Percentiles rank a stretch among this genome's conserved stretches.
These are phyloP conservation scores for Cercospora janseana DNA, from an alignment of 2,329 filamentous ascomycete species.

Conservation along the genomic window DNA sequence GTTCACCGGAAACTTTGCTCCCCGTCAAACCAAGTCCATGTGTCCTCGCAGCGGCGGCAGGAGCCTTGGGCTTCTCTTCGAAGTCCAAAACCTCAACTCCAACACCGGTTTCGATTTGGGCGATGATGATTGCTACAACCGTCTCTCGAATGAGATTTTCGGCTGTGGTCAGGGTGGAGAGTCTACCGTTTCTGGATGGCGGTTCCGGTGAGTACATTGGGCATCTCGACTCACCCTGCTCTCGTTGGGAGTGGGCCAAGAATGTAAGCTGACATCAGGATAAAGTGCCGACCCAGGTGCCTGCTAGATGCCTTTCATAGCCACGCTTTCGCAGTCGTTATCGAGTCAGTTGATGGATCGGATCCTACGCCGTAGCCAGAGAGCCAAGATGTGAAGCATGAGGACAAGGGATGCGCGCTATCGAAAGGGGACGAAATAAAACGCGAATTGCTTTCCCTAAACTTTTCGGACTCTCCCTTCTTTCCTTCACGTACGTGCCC, in stretches of 20 bases:
- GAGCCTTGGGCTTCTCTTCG: conserved; percentile 14
- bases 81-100: conserved; percentile 21
- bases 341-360: too few species aligned
- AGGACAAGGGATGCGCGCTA: too few species aligned
- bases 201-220: not conserved
- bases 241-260: not conserved
- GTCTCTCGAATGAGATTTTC: conserved; percentile 18
- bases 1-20: conserved; percentile 21
- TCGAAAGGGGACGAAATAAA: too few species aligned
- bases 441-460: too few species aligned
- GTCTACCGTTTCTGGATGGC: not conserved
- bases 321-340: not conserved
- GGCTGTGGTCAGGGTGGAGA: not conserved
- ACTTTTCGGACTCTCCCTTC: too few species aligned
- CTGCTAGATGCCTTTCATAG: not conserved
- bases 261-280: not conserved
- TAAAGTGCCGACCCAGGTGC: not conserved
- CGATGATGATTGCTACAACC: conserved; percentile 22
- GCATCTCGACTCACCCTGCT: not conserved
- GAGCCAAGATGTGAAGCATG: too few species aligned
- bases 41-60: conserved; percentile 12
- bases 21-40: conserved; percentile 21
- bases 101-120: conserved; percentile 17
- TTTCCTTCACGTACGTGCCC: too few species aligned
- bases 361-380: too few species aligned